A percentile compares a stretch with the other conserved stretches of the same genome.
Evolutionary conservation across 2,329 filamentous ascomycete species (phyloP).

Genomic region (Didymellaceae sp.): DNA sequence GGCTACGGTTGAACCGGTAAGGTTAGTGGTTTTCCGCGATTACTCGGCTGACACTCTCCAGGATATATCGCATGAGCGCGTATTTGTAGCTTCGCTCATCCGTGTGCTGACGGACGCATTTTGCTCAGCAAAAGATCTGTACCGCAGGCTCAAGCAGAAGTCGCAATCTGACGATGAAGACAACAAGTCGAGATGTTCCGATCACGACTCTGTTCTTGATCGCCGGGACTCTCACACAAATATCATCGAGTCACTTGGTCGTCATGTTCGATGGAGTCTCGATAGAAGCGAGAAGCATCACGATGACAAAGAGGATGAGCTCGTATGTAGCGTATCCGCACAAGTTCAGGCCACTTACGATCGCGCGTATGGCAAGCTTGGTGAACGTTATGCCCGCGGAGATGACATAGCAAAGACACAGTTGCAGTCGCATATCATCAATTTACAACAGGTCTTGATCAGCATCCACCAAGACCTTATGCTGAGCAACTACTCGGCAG

Average conservation of each 20-base stretch:
- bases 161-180: constrained; percentile 24
- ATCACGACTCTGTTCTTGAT: constrained; percentile 4
- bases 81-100: constrained; percentile 41
- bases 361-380: constrained; percentile 36
- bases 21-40: not conserved
- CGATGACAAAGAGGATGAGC: constrained; percentile 39
- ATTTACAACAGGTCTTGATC: constrained; percentile 39
- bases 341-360: constrained; percentile 40
- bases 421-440: constrained; percentile 43
- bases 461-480: constrained; percentile 38
- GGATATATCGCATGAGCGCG: constrained; percentile 32
- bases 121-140: constrained; percentile 40
- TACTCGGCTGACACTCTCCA: not conserved
- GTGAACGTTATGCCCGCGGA: constrained; percentile 40
- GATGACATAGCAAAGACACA: constrained; percentile 41
- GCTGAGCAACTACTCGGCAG: constrained; percentile 29
- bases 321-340: constrained; percentile 31
- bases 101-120: constrained; percentile 38
- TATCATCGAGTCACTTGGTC: constrained; percentile 15
- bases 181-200: constrained; percentile 5
- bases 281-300: constrained; percentile 22
- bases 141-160: constrained; percentile 38
- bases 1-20: constrained; percentile 4
- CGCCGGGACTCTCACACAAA: constrained; percentile 29
- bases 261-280: constrained; percentile 20